Percentiles rank a stretch among this genome's conserved stretches.
phyloP scores from a whole-genome alignment of 228 moss, liverwort and hornwort genomes.

The Sphagnum magellanicum region DNA sequence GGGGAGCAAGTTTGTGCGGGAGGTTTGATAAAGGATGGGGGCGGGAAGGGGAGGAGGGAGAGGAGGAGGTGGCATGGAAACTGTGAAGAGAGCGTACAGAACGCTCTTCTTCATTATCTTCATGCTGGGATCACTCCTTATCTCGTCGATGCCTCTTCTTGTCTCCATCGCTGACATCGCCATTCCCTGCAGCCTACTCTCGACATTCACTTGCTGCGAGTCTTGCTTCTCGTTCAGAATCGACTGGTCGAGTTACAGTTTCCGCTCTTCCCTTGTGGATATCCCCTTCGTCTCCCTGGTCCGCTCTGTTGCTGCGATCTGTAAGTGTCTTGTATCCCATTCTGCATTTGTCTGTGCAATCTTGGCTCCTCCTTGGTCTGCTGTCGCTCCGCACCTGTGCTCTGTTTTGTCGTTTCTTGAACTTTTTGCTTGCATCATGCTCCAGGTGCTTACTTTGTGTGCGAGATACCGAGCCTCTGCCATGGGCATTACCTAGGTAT shows the following conservation, averaged over 20 bases:
- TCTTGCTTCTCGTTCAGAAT: conserved; percentile 44
- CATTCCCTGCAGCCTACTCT: conserved; percentile 14
- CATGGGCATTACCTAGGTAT: conserved; percentile 40
- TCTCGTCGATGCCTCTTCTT: conserved; percentile 41
- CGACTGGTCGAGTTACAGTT: conserved; percentile 51
- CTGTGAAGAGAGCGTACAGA: conserved; percentile 27
- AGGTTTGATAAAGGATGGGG: too few species aligned
- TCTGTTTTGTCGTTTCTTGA: too few species aligned
- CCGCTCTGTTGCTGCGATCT: conserved; percentile 39
- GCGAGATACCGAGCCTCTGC: conserved; percentile 43
- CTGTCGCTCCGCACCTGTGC: too few species aligned
- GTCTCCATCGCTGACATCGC: conserved; percentile 39
- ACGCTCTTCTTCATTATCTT: conserved; percentile 42
- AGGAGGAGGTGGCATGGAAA: conserved; percentile 31
- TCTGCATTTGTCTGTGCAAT: too few species aligned
- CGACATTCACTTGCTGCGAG: conserved; percentile 39
- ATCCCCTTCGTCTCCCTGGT: conserved; percentile 47
- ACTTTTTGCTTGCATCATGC: too few species aligned
- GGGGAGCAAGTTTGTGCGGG: too few species aligned
- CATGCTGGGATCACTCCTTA: conserved; percentile 45
- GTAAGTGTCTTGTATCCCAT: conserved; percentile 10
- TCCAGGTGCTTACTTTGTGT: conserved; percentile 36
- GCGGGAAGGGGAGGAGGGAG: too few species aligned
- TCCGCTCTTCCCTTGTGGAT: conserved; percentile 42
- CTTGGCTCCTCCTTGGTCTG: too few species aligned